Base-by-base conservation (phyloP, 345 rosid species). In the Limnanthes douglasii region DNA sequence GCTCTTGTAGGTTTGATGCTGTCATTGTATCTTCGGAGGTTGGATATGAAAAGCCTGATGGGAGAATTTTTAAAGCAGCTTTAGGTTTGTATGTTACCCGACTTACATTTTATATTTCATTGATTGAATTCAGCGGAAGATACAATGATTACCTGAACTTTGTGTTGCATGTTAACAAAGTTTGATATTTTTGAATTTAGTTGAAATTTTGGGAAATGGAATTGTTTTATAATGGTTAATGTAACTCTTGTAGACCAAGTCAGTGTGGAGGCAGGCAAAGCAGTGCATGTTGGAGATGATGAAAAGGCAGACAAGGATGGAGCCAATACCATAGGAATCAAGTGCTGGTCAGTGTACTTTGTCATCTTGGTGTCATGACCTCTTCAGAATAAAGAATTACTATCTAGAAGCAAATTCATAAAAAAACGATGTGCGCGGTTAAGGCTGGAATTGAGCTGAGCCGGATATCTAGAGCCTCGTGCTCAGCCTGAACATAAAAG, bases 211-310 rank as follows among this genome's bases (percentile, higher is more conserved):
- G 2, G 6, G 9, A 38, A 28, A 20, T 21, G 8, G 21, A 33
- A 24, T 21, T 12, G 10, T 39, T 39, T 6, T 21, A 12, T 28
- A 0, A 11, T 15, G 8, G 21, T 20, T 2, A 18, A 0, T 0
- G 4, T 4, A 39, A 33, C 41, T 39, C 40, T 24, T 19, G 51
- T 54, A 81, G 97, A 72, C 43, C 61, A 70, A 68, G 47, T 69
- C 21, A 41, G 40, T 36, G 61, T 59, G 25, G 73, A 62, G 51
- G 72, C 73, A 46, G 53, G 53, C 50, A 78, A 57, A 32, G 70
- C 66, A 27, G 69, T 86, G 9, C 97, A 81, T 45, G 61, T 78
- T 0, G 94, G 97, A 48, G 97, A 86, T 46, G 86, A 78, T 62
- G 37, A 49, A 44, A 61, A 57, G 46, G 79, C 94, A 15, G 97